Evolutionary conservation across 2,329 filamentous ascomycete species (phyloP).

Genomic region (Aspergillus sp.): DNA sequence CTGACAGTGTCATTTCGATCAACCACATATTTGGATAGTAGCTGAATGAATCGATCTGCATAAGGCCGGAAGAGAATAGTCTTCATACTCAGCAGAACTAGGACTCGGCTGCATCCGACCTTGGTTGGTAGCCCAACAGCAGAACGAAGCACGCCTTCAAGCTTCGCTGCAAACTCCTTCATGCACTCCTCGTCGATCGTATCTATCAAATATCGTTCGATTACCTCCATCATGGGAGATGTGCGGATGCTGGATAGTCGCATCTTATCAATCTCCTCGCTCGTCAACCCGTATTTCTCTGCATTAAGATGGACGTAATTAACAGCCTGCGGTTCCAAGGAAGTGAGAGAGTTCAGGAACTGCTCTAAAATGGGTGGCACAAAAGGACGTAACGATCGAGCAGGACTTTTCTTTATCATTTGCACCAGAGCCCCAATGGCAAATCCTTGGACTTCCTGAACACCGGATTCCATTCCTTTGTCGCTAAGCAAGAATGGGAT

Average conservation of each 20-base stretch:
- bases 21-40: slow-evolving; percentile 72
- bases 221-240: slow-evolving; percentile 85
- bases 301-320: slow-evolving; percentile 91
- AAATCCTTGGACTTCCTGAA: slow-evolving; percentile 78
- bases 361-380: slow-evolving; percentile 74
- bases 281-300: slow-evolving; percentile 71
- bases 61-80: slow-evolving; percentile 66
- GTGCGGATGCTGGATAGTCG: slow-evolving; percentile 71
- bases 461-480: slow-evolving; percentile 80
- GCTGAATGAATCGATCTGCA: slow-evolving; percentile 64
- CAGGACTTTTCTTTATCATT: slow-evolving; percentile 76
- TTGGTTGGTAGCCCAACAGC: slow-evolving; percentile 90
- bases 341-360: slow-evolving; percentile 72
- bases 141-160: slow-evolving; percentile 73
- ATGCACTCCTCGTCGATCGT: slow-evolving; percentile 73
- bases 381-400: slow-evolving; percentile 68
- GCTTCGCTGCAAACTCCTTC: slow-evolving; percentile 58
- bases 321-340: slow-evolving; percentile 77
- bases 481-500: slow-evolving; percentile 85
- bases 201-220: slow-evolving; percentile 73
- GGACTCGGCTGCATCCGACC: slow-evolving; percentile 76
- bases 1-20: slow-evolving; percentile 93
- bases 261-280: slow-evolving; percentile 83
- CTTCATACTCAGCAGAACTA: slow-evolving; percentile 76
- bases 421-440: slow-evolving; percentile 75